These are phyloP conservation scores for Gigaspora rosea DNA, from an alignment of 192 early-diverging fungal genomes.

Conservation along the genomic window DNA sequence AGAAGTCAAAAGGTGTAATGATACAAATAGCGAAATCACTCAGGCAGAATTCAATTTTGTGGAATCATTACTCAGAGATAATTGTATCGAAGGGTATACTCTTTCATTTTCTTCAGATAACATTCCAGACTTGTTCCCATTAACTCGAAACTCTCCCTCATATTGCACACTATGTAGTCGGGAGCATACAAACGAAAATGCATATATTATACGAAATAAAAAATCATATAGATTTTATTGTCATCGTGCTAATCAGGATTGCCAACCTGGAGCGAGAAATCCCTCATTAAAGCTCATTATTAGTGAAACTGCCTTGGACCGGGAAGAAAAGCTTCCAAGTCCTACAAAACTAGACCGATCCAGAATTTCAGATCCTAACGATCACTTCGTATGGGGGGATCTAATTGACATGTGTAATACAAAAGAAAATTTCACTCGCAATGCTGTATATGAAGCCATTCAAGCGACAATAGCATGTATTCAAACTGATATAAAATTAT, in stretches of 20 bases:
- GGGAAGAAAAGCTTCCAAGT: too few relatives aligned
- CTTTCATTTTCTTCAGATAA: neutral
- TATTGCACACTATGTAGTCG: conserved; percentile 1
- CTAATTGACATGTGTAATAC: too few relatives aligned
- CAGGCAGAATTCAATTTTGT: conserved; percentile 1
- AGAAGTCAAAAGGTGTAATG: neutral
- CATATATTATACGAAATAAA: too few relatives aligned
- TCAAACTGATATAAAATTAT: neutral
- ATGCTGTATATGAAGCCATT: neutral
- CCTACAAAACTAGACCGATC: too few relatives aligned
- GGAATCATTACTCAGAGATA: neutral
- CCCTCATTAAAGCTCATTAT: too few relatives aligned
- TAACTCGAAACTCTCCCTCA: neutral
- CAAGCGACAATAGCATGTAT: conserved; percentile 7
- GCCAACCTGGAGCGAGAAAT: too few relatives aligned
- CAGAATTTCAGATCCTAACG: too few relatives aligned
- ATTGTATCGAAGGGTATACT: neutral
- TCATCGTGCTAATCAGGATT: too few relatives aligned
- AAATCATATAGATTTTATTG: too few relatives aligned
- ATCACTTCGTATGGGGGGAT: too few relatives aligned
- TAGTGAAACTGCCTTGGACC: too few relatives aligned
- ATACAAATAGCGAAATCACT: neutral
- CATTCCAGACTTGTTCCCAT: neutral
- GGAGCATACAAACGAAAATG: neutral
- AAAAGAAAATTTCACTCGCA: neutral